Evolutionary conservation across 306 rosid genomes (phyloP), one percentile per base, ranked within the genome.

Genomic region (Cucumis melo): DNA sequence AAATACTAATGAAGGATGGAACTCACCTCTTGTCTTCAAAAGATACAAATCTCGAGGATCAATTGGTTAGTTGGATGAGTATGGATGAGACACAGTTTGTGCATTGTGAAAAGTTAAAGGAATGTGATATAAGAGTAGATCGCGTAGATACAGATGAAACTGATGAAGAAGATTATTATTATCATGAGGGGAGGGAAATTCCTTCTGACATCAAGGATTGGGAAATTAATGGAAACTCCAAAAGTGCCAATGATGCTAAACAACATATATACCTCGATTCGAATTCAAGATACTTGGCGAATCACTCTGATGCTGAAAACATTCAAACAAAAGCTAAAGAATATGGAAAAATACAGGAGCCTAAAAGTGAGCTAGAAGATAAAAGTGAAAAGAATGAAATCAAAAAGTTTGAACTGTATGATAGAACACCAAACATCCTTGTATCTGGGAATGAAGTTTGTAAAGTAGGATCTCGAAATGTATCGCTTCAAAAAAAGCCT

Each of bases 21-120:
- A 46, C 71, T 32, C 82, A 83, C 78, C 79, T 78, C 50, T 67
- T 38, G 16, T 19, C 73, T 16, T 16, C 51, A 54, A 29, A 50
- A 50, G 61, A 51, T 29, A 9, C 7, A 73, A 73, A 51, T 73
- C 76, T 68, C 23, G 81, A 77, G 55, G 82, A 86, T 32, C 34
- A 74, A 36, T 64, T 81, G 78, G 86, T 93, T 65, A 91, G 84
- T 83, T 93, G 93, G 98, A 88, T 93, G 91, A 88, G 88, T 89
- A 83, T 82, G 87, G 94, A 88, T 61, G 91, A 90, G 59, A 88
- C 81, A 27, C 92, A 86, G 78, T 80, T 77, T 74, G 75, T 82
- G 64, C 73, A 58, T 48, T 72, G 14, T 56, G 92, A 81, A 70
- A 93, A 81, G 50, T 58, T 77, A 8, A 87, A 84, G 82, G 89